These are phyloP conservation scores for Arthrinium phaeospermum DNA, from an alignment of 2,329 filamentous ascomycete genomes.

Conservation along the genomic window DNA sequence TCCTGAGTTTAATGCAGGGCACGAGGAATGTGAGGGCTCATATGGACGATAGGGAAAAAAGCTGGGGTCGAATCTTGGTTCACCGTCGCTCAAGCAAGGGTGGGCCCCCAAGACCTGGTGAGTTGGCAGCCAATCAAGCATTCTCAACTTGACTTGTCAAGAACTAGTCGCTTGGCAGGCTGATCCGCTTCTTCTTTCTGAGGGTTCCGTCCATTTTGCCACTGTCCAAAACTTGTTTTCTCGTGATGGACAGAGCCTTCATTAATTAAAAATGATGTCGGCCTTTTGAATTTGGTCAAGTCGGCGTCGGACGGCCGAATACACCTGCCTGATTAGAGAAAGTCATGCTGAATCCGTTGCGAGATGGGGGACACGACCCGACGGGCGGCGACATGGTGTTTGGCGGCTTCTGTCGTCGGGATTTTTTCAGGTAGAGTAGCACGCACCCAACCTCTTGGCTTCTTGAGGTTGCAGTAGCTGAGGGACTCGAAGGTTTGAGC, in stretches of 20 bases:
- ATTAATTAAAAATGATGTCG: slow-evolving; percentile 9
- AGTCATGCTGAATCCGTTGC: neutral
- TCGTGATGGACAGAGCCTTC: neutral
- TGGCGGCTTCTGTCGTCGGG: neutral
- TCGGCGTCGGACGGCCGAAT: neutral
- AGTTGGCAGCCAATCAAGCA: slow-evolving; percentile 15
- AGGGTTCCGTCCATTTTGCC: slow-evolving; percentile 19
- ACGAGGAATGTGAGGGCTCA: slow-evolving; percentile 9
- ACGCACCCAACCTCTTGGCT: neutral
- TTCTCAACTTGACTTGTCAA: slow-evolving; percentile 7
- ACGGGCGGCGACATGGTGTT: neutral
- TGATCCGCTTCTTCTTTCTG: neutral
- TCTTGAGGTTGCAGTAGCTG: slow-evolving; percentile 8
- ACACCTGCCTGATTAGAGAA: neutral
- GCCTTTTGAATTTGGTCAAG: neutral
- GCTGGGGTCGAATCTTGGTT: slow-evolving; percentile 15
- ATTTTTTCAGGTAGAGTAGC: neutral
- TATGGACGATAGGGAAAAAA: slow-evolving; percentile 14
- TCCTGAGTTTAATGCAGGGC: slow-evolving; percentile 9
- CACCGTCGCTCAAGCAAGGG: slow-evolving; percentile 10
- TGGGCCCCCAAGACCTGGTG: slow-evolving; percentile 1
- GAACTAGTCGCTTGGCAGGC: slow-evolving; percentile 14
- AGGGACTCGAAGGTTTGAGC: slow-evolving; percentile 15
- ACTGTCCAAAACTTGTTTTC: slow-evolving; percentile 21
- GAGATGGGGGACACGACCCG: neutral